Evolutionary conservation across 2,329 filamentous ascomycete species (phyloP), one percentile per base, ranked within the genome.

Genomic region (Coniella vitis): DNA sequence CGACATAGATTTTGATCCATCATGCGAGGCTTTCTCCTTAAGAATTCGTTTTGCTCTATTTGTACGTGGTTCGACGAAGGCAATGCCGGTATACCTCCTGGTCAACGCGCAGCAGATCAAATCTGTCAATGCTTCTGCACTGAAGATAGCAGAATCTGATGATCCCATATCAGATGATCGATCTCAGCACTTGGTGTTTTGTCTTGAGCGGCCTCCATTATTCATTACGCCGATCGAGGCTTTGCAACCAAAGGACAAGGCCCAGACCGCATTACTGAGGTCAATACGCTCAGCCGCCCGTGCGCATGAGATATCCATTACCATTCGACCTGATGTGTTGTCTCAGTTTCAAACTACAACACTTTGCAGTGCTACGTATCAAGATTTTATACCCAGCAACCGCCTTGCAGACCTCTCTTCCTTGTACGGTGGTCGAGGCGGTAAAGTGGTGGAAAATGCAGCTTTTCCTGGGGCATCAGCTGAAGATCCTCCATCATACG

Each of bases 161-260:
- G 44, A 25, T 46, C 12, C n/a, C n/a, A 19, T 2, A 19, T 22
- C 22, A 20, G 19, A 4, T 16, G 21, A 29, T 17, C 21, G 21
- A 14, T 17, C 36, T 8, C 34, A 17, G 4, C 10, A 16, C 37
- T 20, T 46, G 44, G 13, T 25, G 4, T 39, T 46, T 17, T 25
- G 20, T 12, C 16, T 46, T 7, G n/a, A 35, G 14, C 20, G 16
- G 8, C 25, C 25, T 31, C 22, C 36, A 13, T 16, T 25, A 13
- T 19, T 46, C 12, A 20, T 46, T 12, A 31, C 20, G 29, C 44
- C 36, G 14, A 22, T 14, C 9, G 21, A 38, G 7, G 47, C 47
- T 21, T 29, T 52, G 7, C 47, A 42, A 16, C 47, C 40, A 2
- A 46, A 49, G 17, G 45, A 52, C 16, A 52, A 46, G 19, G 20